These are phyloP conservation scores for Trichoderma cornu-damae DNA, from an alignment of 2,329 filamentous ascomycete genomes.

Conservation along the genomic window DNA sequence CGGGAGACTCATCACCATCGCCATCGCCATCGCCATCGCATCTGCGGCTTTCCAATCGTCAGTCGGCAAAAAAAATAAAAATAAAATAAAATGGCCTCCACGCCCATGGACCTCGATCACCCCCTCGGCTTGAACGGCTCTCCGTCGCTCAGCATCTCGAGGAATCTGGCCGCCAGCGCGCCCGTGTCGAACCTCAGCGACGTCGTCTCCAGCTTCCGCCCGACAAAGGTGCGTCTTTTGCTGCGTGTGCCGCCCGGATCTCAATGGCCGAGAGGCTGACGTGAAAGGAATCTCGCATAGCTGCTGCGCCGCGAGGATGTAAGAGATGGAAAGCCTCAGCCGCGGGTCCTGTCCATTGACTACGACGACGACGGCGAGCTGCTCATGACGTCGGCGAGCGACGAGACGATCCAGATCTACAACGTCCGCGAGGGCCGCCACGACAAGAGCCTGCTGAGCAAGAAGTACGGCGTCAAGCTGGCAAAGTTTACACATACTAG, in stretches of 20 bases:
- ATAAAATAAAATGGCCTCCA: conserved; percentile 53
- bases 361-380: conserved; percentile 95
- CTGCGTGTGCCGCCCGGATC: background rate
- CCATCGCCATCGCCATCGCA: background rate
- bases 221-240: conserved; percentile 60
- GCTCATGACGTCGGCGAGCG: conserved; percentile 83
- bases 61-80: too few relatives aligned
- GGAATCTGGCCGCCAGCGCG: conserved; percentile 38
- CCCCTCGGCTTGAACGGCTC: conserved; percentile 39
- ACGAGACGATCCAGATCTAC: conserved; percentile 94
- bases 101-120: conserved; percentile 53
- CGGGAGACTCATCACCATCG: too few relatives aligned
- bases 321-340: conserved; percentile 48
- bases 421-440: conserved; percentile 86
- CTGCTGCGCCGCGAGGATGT: conserved; percentile 56
- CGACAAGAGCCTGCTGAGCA: conserved; percentile 83
- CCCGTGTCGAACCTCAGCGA: conserved; percentile 67
- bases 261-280: background rate
- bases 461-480: conserved; percentile 94
- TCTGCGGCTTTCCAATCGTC: background rate
- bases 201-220: conserved; percentile 70
- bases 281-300: conserved; percentile 20
- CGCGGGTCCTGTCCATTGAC: conserved; percentile 81
- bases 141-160: conserved; percentile 46
- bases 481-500: conserved; percentile 91